These are phyloP conservation scores for Taphrina sp. DNA, from an alignment of 1,139 yeast genomes.

Conservation along the genomic window DNA sequence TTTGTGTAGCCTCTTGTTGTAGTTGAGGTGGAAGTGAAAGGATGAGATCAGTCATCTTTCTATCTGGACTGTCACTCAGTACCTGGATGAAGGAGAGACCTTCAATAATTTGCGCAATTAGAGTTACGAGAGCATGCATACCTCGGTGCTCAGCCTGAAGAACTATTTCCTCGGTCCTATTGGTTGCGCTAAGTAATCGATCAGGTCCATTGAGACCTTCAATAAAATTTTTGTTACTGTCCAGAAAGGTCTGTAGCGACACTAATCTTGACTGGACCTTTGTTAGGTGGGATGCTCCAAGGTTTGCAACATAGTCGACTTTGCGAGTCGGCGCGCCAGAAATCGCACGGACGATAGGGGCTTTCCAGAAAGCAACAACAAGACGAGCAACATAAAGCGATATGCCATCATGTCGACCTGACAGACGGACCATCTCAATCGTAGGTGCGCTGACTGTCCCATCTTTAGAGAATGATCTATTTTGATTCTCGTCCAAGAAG, in stretches of 20 bases:
- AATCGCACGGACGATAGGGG: constrained; percentile 58
- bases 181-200: constrained; percentile 37
- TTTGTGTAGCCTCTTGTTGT: constrained; percentile 64
- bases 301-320: constrained; percentile 13
- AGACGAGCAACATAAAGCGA: constrained; percentile 75
- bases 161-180: constrained; percentile 57
- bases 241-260: constrained; percentile 44
- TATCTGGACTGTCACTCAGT: constrained; percentile 63
- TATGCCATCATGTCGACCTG: constrained; percentile 92
- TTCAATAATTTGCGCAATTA: constrained; percentile 78
- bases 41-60: constrained; percentile 62
- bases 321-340: constrained; percentile 34
- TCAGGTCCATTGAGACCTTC: constrained; percentile 48
- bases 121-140: constrained; percentile 70
- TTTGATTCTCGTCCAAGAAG: constrained; percentile 43
- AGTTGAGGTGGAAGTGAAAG: constrained; percentile 63
- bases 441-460: constrained; percentile 24
- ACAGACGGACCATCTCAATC: constrained; percentile 73
- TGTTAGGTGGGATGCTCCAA: constrained; percentile 18
- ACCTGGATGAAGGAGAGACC: constrained; percentile 85
- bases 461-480: constrained; percentile 31
- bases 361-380: constrained; percentile 74
- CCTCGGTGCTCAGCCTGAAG: constrained; percentile 91
- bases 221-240: constrained; percentile 46
- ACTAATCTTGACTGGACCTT: constrained; percentile 30